phyloP scores from a whole-genome alignment of 208 protist genomes.

The Wallacemonas rigidus region DNA sequence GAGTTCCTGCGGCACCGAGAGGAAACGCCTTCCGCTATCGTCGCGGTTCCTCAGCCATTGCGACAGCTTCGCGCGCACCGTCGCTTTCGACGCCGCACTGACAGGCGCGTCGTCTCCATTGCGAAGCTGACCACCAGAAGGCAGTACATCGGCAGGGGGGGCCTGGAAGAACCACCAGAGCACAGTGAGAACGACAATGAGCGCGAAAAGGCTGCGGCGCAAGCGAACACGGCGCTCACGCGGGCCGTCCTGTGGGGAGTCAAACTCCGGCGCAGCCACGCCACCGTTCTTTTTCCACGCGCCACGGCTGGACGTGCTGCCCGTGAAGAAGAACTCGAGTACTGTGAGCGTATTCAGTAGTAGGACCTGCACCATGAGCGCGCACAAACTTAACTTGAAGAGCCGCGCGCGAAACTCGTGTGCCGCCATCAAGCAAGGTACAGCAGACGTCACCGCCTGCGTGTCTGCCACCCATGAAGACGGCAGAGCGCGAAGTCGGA shows the following conservation, averaged over 20 bases:
- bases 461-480: neutral
- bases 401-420: neutral
- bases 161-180: conserved; percentile 8
- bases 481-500: neutral
- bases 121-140: neutral
- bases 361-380: conserved; percentile 9
- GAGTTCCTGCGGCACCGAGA: neutral
- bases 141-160: neutral
- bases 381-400: neutral
- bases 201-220: neutral
- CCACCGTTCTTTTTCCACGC: neutral
- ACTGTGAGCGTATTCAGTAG: neutral
- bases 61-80: neutral
- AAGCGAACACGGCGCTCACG: neutral
- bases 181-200: neutral
- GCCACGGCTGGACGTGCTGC: neutral
- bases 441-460: neutral
- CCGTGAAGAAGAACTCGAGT: conserved; percentile 1
- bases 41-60: neutral
- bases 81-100: neutral
- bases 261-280: neutral
- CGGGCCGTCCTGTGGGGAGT: neutral
- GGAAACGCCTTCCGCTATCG: neutral
- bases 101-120: neutral
- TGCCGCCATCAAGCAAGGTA: neutral